Percentiles rank a stretch among this genome's conserved stretches.
Conservation (phyloP, 1,284 basidiomycete species). For the Grifola frondosa region DNA sequence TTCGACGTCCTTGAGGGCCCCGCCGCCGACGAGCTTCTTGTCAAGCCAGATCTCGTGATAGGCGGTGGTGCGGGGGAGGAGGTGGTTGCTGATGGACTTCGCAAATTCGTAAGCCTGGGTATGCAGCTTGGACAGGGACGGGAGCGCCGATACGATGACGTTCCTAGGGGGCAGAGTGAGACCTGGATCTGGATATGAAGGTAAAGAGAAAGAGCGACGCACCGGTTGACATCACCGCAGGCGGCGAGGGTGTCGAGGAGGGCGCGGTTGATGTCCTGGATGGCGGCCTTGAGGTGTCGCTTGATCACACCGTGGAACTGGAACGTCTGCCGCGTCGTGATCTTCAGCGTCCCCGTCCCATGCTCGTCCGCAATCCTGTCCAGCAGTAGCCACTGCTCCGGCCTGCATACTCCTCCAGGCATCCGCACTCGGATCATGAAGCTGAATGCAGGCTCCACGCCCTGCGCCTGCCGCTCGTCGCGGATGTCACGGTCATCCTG, state of each 20-base stretch:
- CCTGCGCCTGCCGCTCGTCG: slow-evolving; percentile 91
- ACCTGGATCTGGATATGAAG: too few species aligned
- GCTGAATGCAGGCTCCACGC: slow-evolving; percentile 92
- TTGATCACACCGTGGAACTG: slow-evolving; percentile 99
- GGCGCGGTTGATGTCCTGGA: slow-evolving; percentile 93
- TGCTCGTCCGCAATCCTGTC: slow-evolving; percentile 96
- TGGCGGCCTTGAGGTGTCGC: slow-evolving; percentile 91
- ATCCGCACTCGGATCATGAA: slow-evolving; percentile 99
- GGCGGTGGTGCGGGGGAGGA: slow-evolving; percentile 89
- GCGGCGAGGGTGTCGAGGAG: slow-evolving; percentile 96
- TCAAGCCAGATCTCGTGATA: slow-evolving; percentile 99
- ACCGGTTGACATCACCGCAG: slow-evolving; percentile 97
- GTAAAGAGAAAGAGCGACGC: slow-evolving; percentile 26
- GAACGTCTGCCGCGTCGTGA: slow-evolving; percentile 98
- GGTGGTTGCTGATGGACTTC: slow-evolving; percentile 82
- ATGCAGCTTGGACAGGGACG: slow-evolving; percentile 84
- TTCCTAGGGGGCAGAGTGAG: slow-evolving; percentile 68
- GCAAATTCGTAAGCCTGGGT: slow-evolving; percentile 83
- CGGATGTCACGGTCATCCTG: slow-evolving; percentile 98
- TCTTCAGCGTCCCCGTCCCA: slow-evolving; percentile 93
- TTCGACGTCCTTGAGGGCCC: slow-evolving; percentile 91
- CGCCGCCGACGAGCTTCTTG: slow-evolving; percentile 91
- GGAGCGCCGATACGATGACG: slow-evolving; percentile 92
- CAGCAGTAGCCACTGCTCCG: slow-evolving; percentile 94
- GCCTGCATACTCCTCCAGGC: slow-evolving; percentile 92